Evolutionary conservation across 148 eudicot species (phyloP).

Genomic region (Cornus suecica): DNA sequence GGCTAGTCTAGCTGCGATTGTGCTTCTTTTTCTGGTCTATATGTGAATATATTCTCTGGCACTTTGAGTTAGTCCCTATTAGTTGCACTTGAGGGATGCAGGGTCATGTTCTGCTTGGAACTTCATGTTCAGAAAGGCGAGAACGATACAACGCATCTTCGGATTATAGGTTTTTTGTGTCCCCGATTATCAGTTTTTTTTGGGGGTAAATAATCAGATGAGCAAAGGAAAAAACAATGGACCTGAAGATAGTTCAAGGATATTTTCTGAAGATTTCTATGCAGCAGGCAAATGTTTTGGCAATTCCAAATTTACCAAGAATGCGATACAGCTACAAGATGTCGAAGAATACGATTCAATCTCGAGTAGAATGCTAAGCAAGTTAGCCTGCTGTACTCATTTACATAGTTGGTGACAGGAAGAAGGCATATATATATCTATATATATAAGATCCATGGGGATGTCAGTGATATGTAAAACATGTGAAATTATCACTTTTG

Average conservation of each 20-base stretch:
- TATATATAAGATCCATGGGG: background rate
- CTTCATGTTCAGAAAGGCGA: background rate
- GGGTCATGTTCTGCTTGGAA: slow-evolving; percentile 1
- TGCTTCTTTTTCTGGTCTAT: slow-evolving; percentile 13
- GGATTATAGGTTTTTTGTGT: background rate
- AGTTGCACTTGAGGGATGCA: slow-evolving; percentile 7
- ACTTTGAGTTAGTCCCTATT: slow-evolving; percentile 1
- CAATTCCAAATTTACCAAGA: background rate
- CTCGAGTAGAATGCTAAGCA: background rate
- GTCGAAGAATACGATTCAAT: background rate
- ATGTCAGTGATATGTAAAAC: background rate
- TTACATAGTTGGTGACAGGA: background rate
- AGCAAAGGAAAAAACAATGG: background rate
- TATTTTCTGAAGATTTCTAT: background rate
- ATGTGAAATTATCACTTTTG: background rate
- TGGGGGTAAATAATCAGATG: background rate
- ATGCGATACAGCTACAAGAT: background rate
- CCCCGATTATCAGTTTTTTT: background rate
- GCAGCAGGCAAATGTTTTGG: background rate
- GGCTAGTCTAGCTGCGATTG: slow-evolving; percentile 6
- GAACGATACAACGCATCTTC: background rate
- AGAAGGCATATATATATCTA: no score
- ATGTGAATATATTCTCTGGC: slow-evolving; percentile 40
- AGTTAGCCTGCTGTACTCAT: background rate
- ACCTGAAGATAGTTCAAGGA: background rate